Conservation (phyloP, 768 basidiomycete genomes). For the Leccinum subgranulosum region DNA sequence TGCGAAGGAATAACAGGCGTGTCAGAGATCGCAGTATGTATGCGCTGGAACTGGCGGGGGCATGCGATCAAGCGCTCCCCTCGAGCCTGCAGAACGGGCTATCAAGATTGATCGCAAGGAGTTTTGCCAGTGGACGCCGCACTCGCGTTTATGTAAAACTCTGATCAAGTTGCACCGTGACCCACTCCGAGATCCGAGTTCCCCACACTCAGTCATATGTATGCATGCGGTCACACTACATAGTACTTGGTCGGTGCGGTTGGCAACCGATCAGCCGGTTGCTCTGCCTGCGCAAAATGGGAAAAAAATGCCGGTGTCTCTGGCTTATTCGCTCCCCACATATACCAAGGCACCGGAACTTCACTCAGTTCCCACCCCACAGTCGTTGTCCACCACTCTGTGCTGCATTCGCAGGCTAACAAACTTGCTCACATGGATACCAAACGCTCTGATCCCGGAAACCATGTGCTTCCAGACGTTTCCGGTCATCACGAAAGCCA, state of each 20-base stretch:
- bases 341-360: background rate
- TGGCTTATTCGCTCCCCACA: background rate
- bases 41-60: too few species aligned
- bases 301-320: background rate
- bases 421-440: slow-evolving; percentile 10
- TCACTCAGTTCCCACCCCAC: background rate
- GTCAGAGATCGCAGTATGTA: too few species aligned
- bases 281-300: background rate
- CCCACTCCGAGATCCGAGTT: too few species aligned
- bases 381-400: background rate
- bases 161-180: too few species aligned
- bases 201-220: too few species aligned
- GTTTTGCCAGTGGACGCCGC: too few species aligned
- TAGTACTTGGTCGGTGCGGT: background rate
- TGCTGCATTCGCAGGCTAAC: background rate
- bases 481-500: background rate
- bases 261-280: background rate
- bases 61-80: too few species aligned
- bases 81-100: too few species aligned
- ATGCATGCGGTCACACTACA: too few species aligned
- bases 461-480: slow-evolving; percentile 3
- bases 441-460: slow-evolving; percentile 10
- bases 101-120: too few species aligned
- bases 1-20: too few species aligned
- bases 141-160: too few species aligned